phyloP scores from a whole-genome alignment of 768 basidiomycete genomes.

The Hemileccinum impolitum region DNA sequence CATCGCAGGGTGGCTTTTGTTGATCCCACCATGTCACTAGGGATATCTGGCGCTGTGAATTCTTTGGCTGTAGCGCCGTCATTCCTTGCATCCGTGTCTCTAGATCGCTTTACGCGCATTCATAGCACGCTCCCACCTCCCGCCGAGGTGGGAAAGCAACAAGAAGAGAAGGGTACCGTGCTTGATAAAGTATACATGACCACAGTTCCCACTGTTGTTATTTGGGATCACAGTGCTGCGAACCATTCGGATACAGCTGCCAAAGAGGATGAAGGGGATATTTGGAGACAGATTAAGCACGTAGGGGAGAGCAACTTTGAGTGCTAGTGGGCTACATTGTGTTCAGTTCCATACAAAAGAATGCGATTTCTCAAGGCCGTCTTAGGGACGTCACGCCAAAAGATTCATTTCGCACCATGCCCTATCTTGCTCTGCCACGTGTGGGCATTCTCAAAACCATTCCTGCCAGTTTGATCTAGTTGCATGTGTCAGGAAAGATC shows the following conservation, averaged over 20 bases:
- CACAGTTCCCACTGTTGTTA: conserved; percentile 55
- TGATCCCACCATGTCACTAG: conserved; percentile 32
- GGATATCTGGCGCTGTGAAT: conserved; percentile 66
- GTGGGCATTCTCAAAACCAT: conserved; percentile 90
- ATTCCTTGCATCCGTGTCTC: conserved; percentile 56
- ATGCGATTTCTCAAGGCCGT: background rate
- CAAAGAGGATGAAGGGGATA: conserved; percentile 49
- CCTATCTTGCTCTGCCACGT: conserved; percentile 87
- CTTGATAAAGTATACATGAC: conserved; percentile 64
- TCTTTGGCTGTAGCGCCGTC: conserved; percentile 57
- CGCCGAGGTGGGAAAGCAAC: conserved; percentile 41
- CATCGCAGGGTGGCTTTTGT: background rate
- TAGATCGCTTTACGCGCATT: conserved; percentile 69
- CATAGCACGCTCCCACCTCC: conserved; percentile 61
- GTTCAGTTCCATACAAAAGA: background rate
- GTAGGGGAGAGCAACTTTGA: conserved; percentile 31
- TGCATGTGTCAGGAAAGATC: conserved; percentile 6
- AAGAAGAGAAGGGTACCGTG: conserved; percentile 56
- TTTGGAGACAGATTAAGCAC: conserved; percentile 68
- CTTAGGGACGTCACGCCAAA: background rate
- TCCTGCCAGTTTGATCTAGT: conserved; percentile 65
- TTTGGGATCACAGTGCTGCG: conserved; percentile 52
- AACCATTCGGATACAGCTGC: conserved; percentile 10
- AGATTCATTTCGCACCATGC: conserved; percentile 6
- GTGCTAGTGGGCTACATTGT: background rate